These are phyloP conservation scores for Narthecium ossifragum DNA, from an alignment of 106 monocot species.

Conservation along the genomic window DNA sequence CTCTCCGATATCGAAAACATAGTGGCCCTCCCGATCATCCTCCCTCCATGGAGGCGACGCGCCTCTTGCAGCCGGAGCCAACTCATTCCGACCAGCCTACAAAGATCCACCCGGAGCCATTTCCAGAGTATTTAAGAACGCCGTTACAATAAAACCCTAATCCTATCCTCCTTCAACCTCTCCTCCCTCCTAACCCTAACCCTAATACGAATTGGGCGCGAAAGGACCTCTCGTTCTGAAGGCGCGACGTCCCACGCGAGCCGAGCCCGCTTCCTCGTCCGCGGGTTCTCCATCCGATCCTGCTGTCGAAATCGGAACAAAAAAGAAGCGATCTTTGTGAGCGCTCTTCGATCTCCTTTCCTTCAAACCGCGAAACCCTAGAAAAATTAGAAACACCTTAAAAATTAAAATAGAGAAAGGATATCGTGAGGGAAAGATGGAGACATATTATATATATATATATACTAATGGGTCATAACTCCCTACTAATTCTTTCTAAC, in stretches of 20 bases:
- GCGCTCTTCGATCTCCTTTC: too few species aligned
- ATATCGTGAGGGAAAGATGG: too few species aligned
- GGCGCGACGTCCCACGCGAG: constrained; percentile 43
- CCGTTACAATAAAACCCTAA: constrained; percentile 13
- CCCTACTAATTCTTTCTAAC: too few species aligned
- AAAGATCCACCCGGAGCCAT: constrained; percentile 19
- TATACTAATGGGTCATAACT: too few species aligned
- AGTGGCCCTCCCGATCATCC: constrained; percentile 85
- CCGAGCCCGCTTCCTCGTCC: constrained; percentile 58
- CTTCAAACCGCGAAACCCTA: too few species aligned
- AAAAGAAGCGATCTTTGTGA: too few species aligned
- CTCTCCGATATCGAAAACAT: constrained; percentile 83
- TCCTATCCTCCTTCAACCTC: constrained; percentile 8
- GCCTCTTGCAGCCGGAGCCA: constrained; percentile 20
- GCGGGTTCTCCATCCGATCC: constrained; percentile 33
- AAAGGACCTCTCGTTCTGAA: constrained; percentile 20
- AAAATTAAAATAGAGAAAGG: too few species aligned
- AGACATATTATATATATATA: too few species aligned
- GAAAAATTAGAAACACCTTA: too few species aligned
- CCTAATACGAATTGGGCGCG: not conserved
- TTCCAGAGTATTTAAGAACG: constrained; percentile 2
- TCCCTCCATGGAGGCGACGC: constrained; percentile 76
- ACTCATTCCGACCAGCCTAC: constrained; percentile 26
- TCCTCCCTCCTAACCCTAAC: constrained; percentile 12
- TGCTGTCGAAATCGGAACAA: too few species aligned